Evolutionary conservation across 768 basidiomycete species (phyloP).

Genomic region (Trametes punicea): DNA sequence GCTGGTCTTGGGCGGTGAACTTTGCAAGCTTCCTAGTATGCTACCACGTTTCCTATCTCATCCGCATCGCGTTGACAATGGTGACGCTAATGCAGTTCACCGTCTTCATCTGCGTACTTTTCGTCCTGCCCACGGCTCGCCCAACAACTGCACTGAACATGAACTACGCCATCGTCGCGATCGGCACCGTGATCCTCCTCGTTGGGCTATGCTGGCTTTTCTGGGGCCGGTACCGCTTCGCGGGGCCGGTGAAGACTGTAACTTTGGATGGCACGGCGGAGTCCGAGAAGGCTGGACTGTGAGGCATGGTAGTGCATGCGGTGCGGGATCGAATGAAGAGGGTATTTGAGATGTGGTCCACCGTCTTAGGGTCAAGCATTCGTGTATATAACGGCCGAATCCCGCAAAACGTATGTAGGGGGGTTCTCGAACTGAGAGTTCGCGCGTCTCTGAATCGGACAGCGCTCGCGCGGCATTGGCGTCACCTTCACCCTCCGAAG

Average conservation of each 20-base stretch:
- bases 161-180: slow-evolving; percentile 56
- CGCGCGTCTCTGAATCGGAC: too few species aligned
- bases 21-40: slow-evolving; percentile 44
- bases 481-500: neutral
- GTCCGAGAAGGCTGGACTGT: neutral
- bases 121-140: slow-evolving; percentile 52
- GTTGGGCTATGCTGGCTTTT: slow-evolving; percentile 44
- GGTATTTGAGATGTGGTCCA: too few species aligned
- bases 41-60: neutral
- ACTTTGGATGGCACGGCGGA: slow-evolving; percentile 2
- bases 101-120: slow-evolving; percentile 51
- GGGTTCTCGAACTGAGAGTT: too few species aligned
- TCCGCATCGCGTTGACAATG: too few species aligned
- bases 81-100: too few species aligned
- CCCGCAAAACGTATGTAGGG: too few species aligned
- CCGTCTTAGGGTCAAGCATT: neutral
- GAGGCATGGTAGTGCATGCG: neutral
- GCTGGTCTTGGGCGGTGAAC: slow-evolving; percentile 52
- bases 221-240: slow-evolving; percentile 46
- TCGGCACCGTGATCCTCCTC: slow-evolving; percentile 45
- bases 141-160: slow-evolving; percentile 50
- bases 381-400: too few species aligned
- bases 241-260: slow-evolving; percentile 43
- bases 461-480: too few species aligned
- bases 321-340: neutral